A percentile compares a stretch with the other conserved stretches of the same genome.
Evolutionary conservation across 2,329 filamentous ascomycete genomes (phyloP).

Genomic region (Colletotrichum simmondsii): DNA sequence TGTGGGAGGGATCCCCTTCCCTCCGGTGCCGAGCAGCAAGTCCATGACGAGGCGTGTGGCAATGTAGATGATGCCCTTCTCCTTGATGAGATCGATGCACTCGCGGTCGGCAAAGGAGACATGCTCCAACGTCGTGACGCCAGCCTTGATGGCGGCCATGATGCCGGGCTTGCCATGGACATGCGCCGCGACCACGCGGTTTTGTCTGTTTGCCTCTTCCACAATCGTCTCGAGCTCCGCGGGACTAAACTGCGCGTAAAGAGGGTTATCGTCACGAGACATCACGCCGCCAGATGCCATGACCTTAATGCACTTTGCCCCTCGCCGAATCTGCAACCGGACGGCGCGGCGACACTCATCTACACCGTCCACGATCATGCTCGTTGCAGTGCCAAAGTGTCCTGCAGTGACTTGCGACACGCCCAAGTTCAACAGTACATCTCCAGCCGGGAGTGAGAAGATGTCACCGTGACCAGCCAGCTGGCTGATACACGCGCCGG

Average conservation of each 20-base stretch:
- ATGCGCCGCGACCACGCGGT: slow-evolving; percentile 54
- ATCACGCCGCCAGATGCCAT: slow-evolving; percentile 54
- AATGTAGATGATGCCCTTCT: slow-evolving; percentile 49
- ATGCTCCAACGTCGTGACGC: slow-evolving; percentile 59
- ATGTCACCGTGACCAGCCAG: slow-evolving; percentile 61
- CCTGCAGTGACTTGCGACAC: slow-evolving; percentile 43
- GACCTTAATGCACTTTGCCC: slow-evolving; percentile 61
- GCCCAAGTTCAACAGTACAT: slow-evolving; percentile 47
- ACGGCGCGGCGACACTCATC: slow-evolving; percentile 56
- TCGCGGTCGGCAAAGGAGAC: slow-evolving; percentile 55
- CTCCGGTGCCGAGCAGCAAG: slow-evolving; percentile 43
- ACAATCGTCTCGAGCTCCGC: slow-evolving; percentile 55
- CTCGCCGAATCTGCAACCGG: slow-evolving; percentile 54
- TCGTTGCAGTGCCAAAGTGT: slow-evolving; percentile 42
- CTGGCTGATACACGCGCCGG: slow-evolving; percentile 54
- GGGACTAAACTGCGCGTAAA: slow-evolving; percentile 54
- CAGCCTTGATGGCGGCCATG: slow-evolving; percentile 54
- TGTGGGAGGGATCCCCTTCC: slow-evolving; percentile 44
- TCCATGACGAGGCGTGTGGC: slow-evolving; percentile 51
- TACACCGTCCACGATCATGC: slow-evolving; percentile 55
- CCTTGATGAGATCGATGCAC: slow-evolving; percentile 50
- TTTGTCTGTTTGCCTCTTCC: slow-evolving; percentile 51
- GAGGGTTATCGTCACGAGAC: slow-evolving; percentile 52
- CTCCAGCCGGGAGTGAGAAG: slow-evolving; percentile 48
- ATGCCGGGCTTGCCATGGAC: slow-evolving; percentile 60